Percentiles rank a stretch among this genome's conserved stretches.
Evolutionary conservation across 768 basidiomycete genomes (phyloP).

Genomic region (Mycena rosella): DNA sequence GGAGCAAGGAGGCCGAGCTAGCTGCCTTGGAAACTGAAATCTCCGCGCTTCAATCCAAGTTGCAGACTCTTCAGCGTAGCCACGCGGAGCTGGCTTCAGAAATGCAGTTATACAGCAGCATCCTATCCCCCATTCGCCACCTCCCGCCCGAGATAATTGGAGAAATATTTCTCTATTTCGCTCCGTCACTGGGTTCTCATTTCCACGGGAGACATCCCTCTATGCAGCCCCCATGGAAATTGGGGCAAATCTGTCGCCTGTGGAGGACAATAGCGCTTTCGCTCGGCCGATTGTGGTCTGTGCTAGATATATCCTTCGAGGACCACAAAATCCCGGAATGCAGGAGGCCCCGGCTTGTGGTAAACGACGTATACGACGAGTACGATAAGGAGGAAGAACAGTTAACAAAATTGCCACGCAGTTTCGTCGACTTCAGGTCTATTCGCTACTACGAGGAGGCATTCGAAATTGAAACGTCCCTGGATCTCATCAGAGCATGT

Average conservation of each 20-base stretch:
- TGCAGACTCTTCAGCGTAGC: not conserved
- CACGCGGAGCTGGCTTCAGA: not conserved
- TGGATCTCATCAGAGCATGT: constrained; percentile 11
- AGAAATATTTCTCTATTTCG: constrained; percentile 26
- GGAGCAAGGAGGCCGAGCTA: not conserved
- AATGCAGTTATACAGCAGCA: not conserved
- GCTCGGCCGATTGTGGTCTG: constrained; percentile 18
- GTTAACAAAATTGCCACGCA: not conserved
- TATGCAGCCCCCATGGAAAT: constrained; percentile 12
- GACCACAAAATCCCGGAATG: not conserved
- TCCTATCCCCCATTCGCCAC: constrained; percentile 10
- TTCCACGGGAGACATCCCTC: not conserved
- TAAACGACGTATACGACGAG: too few relatives aligned
- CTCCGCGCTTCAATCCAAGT: not conserved
- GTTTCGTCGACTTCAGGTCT: too few relatives aligned
- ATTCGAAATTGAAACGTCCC: not conserved
- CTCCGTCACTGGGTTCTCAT: not conserved
- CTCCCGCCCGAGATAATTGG: constrained; percentile 16
- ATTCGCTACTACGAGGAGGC: not conserved
- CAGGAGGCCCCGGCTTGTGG: not conserved
- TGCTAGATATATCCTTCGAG: not conserved
- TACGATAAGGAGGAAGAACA: not conserved
- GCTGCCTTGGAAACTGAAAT: not conserved
- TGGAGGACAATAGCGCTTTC: constrained; percentile 22
- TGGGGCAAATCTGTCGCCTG: constrained; percentile 19